A percentile compares a stretch with the other conserved stretches of the same genome.
Evolutionary conservation across 208 protist genomes (phyloP).

Genomic region (Acanthamoeba sp.): DNA sequence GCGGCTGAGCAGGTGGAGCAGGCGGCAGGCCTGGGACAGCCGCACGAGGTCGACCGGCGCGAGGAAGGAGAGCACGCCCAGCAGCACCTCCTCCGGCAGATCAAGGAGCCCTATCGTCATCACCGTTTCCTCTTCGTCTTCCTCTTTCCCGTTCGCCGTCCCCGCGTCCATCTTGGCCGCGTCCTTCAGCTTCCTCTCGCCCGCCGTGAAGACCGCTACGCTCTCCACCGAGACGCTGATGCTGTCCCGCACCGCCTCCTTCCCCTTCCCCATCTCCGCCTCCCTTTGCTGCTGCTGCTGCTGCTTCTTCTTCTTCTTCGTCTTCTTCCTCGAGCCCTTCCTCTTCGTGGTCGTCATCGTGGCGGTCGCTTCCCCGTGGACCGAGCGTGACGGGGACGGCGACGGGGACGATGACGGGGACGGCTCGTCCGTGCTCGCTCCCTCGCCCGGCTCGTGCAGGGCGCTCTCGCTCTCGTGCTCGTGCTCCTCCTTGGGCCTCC

Average conservation of each 20-base stretch:
- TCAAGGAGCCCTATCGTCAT: neutral
- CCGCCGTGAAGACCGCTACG: neutral
- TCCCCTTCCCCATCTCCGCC: neutral
- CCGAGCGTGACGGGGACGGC: too few species aligned
- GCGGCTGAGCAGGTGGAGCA: conserved; percentile 4
- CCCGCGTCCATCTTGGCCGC: too few species aligned
- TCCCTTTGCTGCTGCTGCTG: too few species aligned
- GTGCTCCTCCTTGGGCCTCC: too few species aligned
- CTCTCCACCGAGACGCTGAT: neutral
- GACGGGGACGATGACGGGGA: too few species aligned
- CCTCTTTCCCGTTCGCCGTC: neutral
- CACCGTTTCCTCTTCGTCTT: neutral
- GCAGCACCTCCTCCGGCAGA: conserved; percentile 11
- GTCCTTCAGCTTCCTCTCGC: neutral
- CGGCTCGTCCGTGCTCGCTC: too few species aligned
- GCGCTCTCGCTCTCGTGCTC: too few species aligned
- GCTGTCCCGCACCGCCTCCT: neutral
- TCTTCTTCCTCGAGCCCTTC: neutral
- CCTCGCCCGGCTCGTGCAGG: too few species aligned
- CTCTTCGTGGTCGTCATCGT: too few species aligned
- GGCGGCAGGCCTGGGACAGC: neutral
- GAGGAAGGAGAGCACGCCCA: neutral
- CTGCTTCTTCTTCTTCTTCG: neutral
- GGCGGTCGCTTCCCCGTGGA: too few species aligned
- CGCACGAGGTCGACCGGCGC: neutral